These are phyloP conservation scores for Phylloporus scabripes DNA, from an alignment of 768 basidiomycete genomes.

Conservation along the genomic window DNA sequence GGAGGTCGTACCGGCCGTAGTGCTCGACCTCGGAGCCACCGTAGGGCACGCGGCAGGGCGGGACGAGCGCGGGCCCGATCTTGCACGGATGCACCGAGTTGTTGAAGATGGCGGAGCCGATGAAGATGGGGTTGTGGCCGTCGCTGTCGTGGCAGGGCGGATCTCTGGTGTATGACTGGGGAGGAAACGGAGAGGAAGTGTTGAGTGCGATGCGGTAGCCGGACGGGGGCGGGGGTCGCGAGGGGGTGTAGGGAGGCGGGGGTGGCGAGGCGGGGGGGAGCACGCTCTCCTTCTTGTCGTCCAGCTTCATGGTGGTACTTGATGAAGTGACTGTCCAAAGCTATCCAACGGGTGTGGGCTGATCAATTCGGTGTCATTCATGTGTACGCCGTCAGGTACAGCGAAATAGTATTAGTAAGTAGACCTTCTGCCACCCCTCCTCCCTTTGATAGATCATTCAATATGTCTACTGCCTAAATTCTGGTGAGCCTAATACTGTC, in stretches of 20 bases:
- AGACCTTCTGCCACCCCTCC: too few species aligned
- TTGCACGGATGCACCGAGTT: conserved; percentile 80
- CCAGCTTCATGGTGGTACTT: conserved; percentile 5
- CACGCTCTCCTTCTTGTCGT: background rate
- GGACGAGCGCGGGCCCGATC: conserved; percentile 56
- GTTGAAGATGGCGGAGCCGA: conserved; percentile 68
- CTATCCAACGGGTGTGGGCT: too few species aligned
- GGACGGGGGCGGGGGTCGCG: conserved; percentile 44
- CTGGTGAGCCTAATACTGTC: too few species aligned
- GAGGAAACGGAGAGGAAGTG: conserved; percentile 36
- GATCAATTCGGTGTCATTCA: too few species aligned
- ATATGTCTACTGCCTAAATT: too few species aligned
- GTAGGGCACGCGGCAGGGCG: conserved; percentile 52
- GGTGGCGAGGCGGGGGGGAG: background rate
- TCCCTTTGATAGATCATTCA: too few species aligned
- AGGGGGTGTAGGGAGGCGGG: conserved; percentile 18
- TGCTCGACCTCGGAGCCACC: conserved; percentile 59
- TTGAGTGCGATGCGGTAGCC: conserved; percentile 60
- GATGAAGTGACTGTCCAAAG: too few species aligned
- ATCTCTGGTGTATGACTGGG: conserved; percentile 35
- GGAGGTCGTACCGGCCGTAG: conserved; percentile 63
- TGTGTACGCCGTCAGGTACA: too few species aligned
- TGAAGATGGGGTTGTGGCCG: conserved; percentile 52
- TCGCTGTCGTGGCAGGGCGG: conserved; percentile 56
- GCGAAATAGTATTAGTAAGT: too few species aligned